Evolutionary conservation across 2,329 filamentous ascomycete species (phyloP), one percentile per base, ranked within the genome.

Genomic region (Neocatenulostroma microsporum): DNA sequence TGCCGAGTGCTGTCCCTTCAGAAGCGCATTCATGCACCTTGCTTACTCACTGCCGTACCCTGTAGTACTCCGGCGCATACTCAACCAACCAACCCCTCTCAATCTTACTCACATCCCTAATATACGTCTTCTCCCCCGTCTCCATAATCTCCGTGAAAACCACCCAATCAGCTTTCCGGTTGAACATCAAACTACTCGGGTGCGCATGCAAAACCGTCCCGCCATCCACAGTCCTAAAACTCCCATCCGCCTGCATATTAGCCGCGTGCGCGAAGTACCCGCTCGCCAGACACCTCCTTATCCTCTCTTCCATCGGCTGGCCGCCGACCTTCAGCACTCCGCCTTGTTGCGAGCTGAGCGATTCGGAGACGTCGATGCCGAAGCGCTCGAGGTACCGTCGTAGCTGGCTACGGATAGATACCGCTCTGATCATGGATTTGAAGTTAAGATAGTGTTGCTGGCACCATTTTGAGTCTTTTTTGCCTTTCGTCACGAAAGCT

Each of bases 241-340:
- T 88, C 11, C 91, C 91, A 66, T 96, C 89, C 0, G 84, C 74
- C 60, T 93, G 85, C 88, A 96, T 95, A 55, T 80, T 79, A 29
- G 91, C 91, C 3, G 86, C 88, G 58, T 96, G 86, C 1, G 87
- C 82, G 62, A 96, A 98, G 62, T 86, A 96, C 0, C 89, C 91
- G 3, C 82, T 76, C 3, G 89, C 87, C 17, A 98, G 72, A 62
- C 89, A 95, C 34, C 85, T 74, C 38, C 82, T 72, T 43, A 96
- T 89, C 46, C 82, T 73, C 52, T 94, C 84, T 1, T 78, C 73
- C 47, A 78, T 70, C 26, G 48, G 35, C 25, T 23, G 13, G 0
- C 64, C 66, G 3, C 63, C 66, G 0, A 58, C 64, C 59, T 57
- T 51, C 17, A 62, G 29, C 3, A 51, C 49, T n/a, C 46, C 37